Evolutionary conservation across 2,329 filamentous ascomycete genomes (phyloP).

Genomic region (Scytalidium sp.): DNA sequence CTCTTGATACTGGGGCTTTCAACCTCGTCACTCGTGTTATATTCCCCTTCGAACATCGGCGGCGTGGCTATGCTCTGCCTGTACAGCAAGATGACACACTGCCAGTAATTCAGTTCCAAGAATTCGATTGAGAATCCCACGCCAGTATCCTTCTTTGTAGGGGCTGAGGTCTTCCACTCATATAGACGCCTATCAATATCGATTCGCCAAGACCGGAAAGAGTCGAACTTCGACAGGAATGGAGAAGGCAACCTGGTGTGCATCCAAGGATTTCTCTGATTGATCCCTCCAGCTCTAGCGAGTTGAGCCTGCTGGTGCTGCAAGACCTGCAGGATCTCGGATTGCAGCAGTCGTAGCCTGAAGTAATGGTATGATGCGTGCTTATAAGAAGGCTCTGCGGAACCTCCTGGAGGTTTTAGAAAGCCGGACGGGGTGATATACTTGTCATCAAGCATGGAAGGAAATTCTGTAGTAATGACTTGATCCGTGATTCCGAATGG

Average conservation of each 20-base stretch:
- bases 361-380: conserved; percentile 91
- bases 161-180: conserved; percentile 84
- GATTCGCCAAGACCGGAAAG: conserved; percentile 82
- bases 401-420: conserved; percentile 48
- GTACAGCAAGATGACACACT: conserved; percentile 94
- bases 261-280: conserved; percentile 68
- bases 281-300: conserved; percentile 63
- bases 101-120: conserved; percentile 95
- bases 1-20: conserved; percentile 60
- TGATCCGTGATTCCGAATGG: conserved; percentile 96
- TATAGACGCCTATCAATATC: conserved; percentile 81
- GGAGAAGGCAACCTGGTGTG: conserved; percentile 78
- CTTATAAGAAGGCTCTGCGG: conserved; percentile 76
- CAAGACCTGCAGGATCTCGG: conserved; percentile 89
- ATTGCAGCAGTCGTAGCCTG: conserved; percentile 81
- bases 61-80: conserved; percentile 86
- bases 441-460: conserved; percentile 81
- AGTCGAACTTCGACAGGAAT: conserved; percentile 79
- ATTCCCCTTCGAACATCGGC: conserved; percentile 77
- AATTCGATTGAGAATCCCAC: conserved; percentile 90
- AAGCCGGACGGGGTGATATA: conserved; percentile 83
- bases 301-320: conserved; percentile 88
- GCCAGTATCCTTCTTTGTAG: conserved; percentile 73
- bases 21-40: conserved; percentile 61
- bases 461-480: conserved; percentile 93